Base-by-base conservation (phyloP, 768 basidiomycete species). In the Harrya chromipes region DNA sequence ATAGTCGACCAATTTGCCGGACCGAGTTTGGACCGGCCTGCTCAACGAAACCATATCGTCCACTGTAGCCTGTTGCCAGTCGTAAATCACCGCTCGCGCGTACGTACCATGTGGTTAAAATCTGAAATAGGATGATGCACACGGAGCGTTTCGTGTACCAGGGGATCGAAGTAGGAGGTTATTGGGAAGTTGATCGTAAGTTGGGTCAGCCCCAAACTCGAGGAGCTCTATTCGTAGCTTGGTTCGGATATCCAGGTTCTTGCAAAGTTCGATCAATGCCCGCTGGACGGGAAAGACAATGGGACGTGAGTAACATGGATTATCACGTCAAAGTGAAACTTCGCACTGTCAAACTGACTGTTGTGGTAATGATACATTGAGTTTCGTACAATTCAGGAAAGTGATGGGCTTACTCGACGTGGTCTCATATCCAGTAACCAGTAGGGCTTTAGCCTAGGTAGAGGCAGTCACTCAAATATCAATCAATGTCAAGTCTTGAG, bases 31-130 rank as follows among this genome's bases (percentile, higher is more conserved):
- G 14, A 83, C 60, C 2, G 82, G 80, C 4, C 58, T 54, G 5
- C 69, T 69, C 11, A 86, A 72, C 0, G 84, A 83, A 8, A 88
- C 72, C 1, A 81, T 60, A 50, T 82, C 79, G 58, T 85, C 82
- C 50, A 74, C 67, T 2, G 65, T 56, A 0, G 79, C 75, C 73
- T 80, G 53, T 26, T n/a, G 13, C 13, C 6, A 33, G 33, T 16
- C 5, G n/a, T 4, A 6, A 35, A 17, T 16, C 2, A 21, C 11
- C 6, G 2, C 17, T 21, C 16, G 4, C 6, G 29, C 24, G 13
- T 12, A 46, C 46, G 37, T 38, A 36, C 60, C 49, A 54, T 57
- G 14, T 57, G 57, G 13, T 42, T 14, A 16, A 56, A 39, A 16
- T 70, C 65, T 1, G 38, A 23, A 10, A 76, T 44, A 4, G 76